Evolutionary conservation across 495 filamentous ascomycete genomes (phyloP).

Genomic region (Penicillium riverlandense): DNA sequence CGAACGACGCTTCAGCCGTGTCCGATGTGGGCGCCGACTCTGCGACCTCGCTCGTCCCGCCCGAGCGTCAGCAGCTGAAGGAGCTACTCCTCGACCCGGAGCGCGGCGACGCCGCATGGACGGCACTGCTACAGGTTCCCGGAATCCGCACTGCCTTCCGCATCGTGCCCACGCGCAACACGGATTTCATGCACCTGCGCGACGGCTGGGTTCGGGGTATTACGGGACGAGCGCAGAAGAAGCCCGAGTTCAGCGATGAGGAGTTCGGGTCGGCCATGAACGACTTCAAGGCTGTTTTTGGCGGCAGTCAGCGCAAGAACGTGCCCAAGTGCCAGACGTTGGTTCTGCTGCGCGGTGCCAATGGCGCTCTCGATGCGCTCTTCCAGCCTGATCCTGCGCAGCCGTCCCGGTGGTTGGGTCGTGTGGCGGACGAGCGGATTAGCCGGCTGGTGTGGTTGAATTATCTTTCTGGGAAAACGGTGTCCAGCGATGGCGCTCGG

Average conservation of each 20-base stretch:
- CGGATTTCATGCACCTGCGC: constrained; percentile 83
- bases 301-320: constrained; percentile 54
- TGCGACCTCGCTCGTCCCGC: constrained; percentile 76
- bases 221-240: constrained; percentile 54
- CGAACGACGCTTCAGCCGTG: constrained; percentile 38
- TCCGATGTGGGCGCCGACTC: constrained; percentile 46
- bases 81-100: constrained; percentile 60
- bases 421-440: constrained; percentile 69
- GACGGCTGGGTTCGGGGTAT: constrained; percentile 88
- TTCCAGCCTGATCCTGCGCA: constrained; percentile 48
- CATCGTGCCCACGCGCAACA: constrained; percentile 78
- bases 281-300: constrained; percentile 71
- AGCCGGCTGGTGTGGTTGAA: constrained; percentile 79
- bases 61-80: constrained; percentile 66
- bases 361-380: constrained; percentile 60
- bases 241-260: constrained; percentile 55
- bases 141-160: constrained; percentile 64
- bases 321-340: constrained; percentile 71
- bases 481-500: constrained; percentile 76
- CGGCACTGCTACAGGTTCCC: constrained; percentile 54
- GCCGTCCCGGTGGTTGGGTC: constrained; percentile 50
- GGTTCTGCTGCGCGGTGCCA: constrained; percentile 58
- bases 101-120: constrained; percentile 63
- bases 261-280: constrained; percentile 62
- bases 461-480: constrained; percentile 80